Evolutionary conservation across 345 rosid genomes (phyloP), one percentile per base, ranked within the genome.

Genomic region (Durio zibethinus): DNA sequence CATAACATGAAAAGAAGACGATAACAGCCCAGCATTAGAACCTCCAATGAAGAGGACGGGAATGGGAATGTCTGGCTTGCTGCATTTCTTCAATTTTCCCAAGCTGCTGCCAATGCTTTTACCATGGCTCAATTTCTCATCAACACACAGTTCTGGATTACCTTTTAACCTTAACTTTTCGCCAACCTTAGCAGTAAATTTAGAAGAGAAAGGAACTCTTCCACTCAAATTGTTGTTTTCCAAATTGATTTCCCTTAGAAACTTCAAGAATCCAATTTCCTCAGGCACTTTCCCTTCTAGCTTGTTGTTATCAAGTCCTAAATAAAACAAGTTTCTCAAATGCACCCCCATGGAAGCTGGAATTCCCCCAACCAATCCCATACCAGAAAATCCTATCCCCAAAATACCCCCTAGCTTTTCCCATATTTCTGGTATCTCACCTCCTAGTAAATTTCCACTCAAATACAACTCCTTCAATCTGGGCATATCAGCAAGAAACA

Each of bases 151-250:
- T 27, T 72, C 76, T 4, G 86, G 81, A 65, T 87, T 90, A 60
- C 97, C 92, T 4, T 77, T 80, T 78, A 90, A 9, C 80, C 79
- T 90, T 83, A 90, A 70, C 53, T 89, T 91, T 27, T 70, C 64
- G 20, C 92, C 89, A 35, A 84, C 42, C 68, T 64, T 85, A 0
- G 85, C 78, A 35, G 85, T 79, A 65, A 91, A 88, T 12, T 82
- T 56, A 1, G 81, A 86, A 35, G 88, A 63, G 72, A 89, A 89
- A 0, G 89, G 91, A 50, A 84, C 60, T 72, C 82, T 82, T 4
- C 94, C 94, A 35, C 84, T 88, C 74, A 91, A 65, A 75, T 86
- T 92, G 74, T 90, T 92, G 83, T 90, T 89, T 83, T 90, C 90
- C 80, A 90, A 79, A 77, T 90, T 87, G 80, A 90, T 88, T 79